These are phyloP conservation scores for Agroathelia rolfsii DNA, from an alignment of 1,284 basidiomycete species.

Conservation along the genomic window DNA sequence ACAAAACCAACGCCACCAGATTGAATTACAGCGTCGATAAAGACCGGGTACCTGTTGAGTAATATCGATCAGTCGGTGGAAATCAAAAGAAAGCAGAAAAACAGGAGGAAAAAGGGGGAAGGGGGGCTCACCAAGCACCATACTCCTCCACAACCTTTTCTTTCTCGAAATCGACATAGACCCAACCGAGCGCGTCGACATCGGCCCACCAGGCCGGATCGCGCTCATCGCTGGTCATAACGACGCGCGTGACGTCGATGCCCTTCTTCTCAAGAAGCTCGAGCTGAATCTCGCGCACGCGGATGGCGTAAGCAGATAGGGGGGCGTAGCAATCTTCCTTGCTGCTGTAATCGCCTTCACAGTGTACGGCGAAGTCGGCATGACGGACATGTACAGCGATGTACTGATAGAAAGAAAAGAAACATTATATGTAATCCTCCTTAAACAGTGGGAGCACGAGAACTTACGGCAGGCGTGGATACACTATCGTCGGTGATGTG, in stretches of 20 bases:
- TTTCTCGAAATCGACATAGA: constrained; percentile 42
- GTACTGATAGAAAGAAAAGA: constrained; percentile 37
- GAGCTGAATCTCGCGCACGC: constrained; percentile 52
- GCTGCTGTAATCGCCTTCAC: constrained; percentile 30
- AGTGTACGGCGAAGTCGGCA: constrained; percentile 49
- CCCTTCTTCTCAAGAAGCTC: constrained; percentile 42
- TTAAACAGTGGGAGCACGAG: background rate
- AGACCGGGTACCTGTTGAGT: constrained; percentile 45
- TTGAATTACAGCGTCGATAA: constrained; percentile 65
- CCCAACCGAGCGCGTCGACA: constrained; percentile 51
- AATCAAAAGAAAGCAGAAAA: too few relatives aligned
- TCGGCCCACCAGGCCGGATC: constrained; percentile 58
- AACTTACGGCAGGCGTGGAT: constrained; percentile 31
- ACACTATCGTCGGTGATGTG: constrained; percentile 23
- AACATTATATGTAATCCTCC: constrained; percentile 44
- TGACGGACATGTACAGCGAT: constrained; percentile 57
- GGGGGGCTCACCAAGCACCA: constrained; percentile 42
- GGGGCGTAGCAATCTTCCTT: constrained; percentile 52
- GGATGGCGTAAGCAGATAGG: constrained; percentile 42
- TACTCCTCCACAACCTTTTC: constrained; percentile 38
- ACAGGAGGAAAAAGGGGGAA: background rate
- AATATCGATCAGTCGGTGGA: too few relatives aligned
- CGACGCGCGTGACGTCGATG: constrained; percentile 41
- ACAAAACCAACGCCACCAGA: constrained; percentile 56
- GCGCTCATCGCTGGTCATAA: constrained; percentile 66